Base-by-base conservation (phyloP, 2,329 filamentous ascomycete genomes). In the Dothideomycetes sp. region DNA sequence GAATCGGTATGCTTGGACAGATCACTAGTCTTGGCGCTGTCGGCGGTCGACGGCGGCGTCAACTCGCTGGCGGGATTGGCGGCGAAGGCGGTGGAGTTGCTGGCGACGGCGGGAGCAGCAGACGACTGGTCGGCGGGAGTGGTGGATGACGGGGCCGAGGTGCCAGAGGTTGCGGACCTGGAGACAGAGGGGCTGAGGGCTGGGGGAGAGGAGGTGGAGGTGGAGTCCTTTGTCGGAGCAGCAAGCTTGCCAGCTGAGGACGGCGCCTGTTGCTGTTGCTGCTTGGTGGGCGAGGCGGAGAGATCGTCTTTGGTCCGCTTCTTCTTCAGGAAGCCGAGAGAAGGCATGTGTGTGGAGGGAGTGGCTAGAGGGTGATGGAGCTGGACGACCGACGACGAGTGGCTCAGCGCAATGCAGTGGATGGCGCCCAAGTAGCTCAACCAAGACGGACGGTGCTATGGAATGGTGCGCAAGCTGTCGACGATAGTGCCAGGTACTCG, bases 301-400 rank as follows among this genome's bases (percentile, higher is more conserved):
- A 72, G 63, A 61, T 79, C 73, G 52, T 95, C 87, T 77, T 87
- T 93, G 68, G 87, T 94, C 77, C 87, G 81, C 76, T 94, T 94
- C 77, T 94, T 96, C 77, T 95, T 95, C 61, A 96, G 78, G 61
- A 95, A 87, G 65, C 86, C 86, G 72, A 95, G 77, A 64, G 77
- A 84, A 79, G 88, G 91, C 91, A 98, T 96, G 55, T 36, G 38
- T 36, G 38, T 27, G 8, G 33, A 22, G 12, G 18, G 37, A 30
- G 31, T 22, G 10, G n/a, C 31, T 32, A 24, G 38, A 52, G 17
- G 27, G 22, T 32, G 42, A 31, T 19, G 18, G 30, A 34, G 34
- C 40, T 30, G 24, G 29, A 34, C 38, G n/a, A n/a, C n/a, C n/a
- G n/a, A n/a, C n/a, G n/a, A n/a, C n/a, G 41, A 34, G 17, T 27